Percentiles rank a stretch among this genome's conserved stretches.
Conservation (phyloP, 768 basidiomycete species). For the Dentipellis sp. region DNA sequence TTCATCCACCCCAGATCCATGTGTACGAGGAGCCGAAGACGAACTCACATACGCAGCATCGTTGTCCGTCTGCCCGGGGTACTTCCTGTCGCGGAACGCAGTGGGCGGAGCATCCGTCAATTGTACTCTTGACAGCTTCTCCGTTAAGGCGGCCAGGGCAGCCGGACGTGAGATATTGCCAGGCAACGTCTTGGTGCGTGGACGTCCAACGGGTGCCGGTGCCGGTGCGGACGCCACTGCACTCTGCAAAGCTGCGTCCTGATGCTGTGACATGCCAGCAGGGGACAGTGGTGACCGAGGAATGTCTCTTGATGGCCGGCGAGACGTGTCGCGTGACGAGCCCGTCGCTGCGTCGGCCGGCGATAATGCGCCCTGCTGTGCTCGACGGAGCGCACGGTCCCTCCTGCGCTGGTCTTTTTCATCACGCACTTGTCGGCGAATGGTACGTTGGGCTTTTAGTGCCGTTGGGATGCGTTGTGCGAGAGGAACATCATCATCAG, state of each 20-base stretch:
- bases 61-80: no score
- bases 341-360: neutral
- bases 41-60: no score
- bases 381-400: slow-evolving; percentile 14
- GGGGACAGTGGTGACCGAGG: neutral
- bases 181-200: slow-evolving; percentile 12
- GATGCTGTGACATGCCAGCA: neutral
- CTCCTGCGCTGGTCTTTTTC: slow-evolving; percentile 52
- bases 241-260: neutral
- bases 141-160: slow-evolving; percentile 11
- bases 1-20: slow-evolving; percentile 2
- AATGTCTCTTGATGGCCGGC: neutral
- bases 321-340: neutral
- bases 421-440: slow-evolving; percentile 61
- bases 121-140: slow-evolving; percentile 10
- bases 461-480: slow-evolving; percentile 80
- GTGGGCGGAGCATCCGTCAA: neutral
- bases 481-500: slow-evolving; percentile 73
- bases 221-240: neutral
- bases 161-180: slow-evolving; percentile 7
- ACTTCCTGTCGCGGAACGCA: neutral
- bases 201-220: neutral
- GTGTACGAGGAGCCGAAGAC: no score
- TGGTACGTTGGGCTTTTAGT: slow-evolving; percentile 71
- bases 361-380: slow-evolving; percentile 5